A percentile compares a stretch with the other conserved stretches of the same genome.
Evolutionary conservation across 345 rosid genomes (phyloP).

Genomic region (Bruguiera sexangula): DNA sequence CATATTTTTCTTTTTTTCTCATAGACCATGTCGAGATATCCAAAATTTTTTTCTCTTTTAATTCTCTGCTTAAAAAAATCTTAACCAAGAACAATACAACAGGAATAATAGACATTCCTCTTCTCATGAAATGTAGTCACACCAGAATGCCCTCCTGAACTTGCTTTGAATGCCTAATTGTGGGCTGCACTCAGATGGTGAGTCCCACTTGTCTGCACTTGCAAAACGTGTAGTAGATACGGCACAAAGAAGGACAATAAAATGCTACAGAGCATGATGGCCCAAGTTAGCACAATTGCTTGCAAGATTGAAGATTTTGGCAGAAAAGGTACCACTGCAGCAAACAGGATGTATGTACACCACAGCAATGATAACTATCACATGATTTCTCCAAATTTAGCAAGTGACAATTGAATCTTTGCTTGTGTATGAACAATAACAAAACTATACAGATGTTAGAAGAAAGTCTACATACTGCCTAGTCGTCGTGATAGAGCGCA

Average conservation of each 20-base stretch:
- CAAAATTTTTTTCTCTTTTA: background rate
- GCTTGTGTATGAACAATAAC: background rate
- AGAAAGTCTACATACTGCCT: conserved; percentile 61
- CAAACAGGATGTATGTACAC: too few relatives aligned
- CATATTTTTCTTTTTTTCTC: background rate
- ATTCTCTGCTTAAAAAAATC: too few relatives aligned
- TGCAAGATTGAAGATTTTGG: conserved; percentile 8
- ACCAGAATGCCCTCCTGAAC: background rate
- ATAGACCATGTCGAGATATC: background rate
- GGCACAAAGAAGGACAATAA: conserved; percentile 10
- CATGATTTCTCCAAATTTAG: background rate
- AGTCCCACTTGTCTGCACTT: conserved; percentile 3
- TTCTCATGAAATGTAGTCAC: conserved; percentile 6
- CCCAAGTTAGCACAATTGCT: background rate
- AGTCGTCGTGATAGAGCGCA: conserved; percentile 73
- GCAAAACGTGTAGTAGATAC: conserved; percentile 7
- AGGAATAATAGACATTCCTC: background rate
- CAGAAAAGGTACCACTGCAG: background rate
- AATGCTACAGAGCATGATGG: background rate
- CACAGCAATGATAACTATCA: too few relatives aligned
- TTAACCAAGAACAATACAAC: background rate
- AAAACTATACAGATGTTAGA: conserved; percentile 1
- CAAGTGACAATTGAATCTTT: background rate
- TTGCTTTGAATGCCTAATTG: conserved; percentile 1
- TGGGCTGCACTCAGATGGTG: background rate